phyloP scores from a whole-genome alignment of 1,284 basidiomycete genomes.

The Polyporus tsugae region DNA sequence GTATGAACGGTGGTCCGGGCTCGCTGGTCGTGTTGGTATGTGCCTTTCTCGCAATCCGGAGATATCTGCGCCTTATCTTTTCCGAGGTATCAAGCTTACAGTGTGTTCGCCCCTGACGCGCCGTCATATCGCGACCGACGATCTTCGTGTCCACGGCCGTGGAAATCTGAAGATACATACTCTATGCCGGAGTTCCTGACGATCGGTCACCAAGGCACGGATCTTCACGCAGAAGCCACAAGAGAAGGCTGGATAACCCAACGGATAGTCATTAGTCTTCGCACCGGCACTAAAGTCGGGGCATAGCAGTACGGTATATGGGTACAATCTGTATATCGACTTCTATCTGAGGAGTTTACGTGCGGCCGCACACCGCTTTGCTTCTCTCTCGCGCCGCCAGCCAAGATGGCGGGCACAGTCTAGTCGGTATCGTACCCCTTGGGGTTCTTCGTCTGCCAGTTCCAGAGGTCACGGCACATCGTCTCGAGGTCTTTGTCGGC shows the following conservation, averaged over 20 bases:
- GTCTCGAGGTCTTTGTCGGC: conserved; percentile 83
- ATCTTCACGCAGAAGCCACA: not conserved
- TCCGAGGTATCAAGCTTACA: not conserved
- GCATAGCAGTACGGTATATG: conserved; percentile 7
- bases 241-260: not conserved
- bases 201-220: not conserved
- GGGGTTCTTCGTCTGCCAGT: conserved; percentile 90
- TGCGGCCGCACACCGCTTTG: not conserved
- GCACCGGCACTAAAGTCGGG: not conserved
- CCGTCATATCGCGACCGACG: not conserved
- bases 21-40: not conserved
- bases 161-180: not conserved
- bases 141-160: not conserved
- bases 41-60: not conserved
- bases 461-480: conserved; percentile 95
- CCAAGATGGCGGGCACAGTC: not conserved
- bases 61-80: not conserved
- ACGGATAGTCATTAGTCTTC: not conserved
- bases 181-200: not conserved
- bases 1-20: not conserved
- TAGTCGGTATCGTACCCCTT: conserved; percentile 63
- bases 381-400: not conserved
- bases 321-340: conserved; percentile 2
- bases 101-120: not conserved
- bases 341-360: not conserved